These are phyloP conservation scores for Penicillium nucicola DNA, from an alignment of 495 filamentous ascomycete genomes.

Conservation along the genomic window DNA sequence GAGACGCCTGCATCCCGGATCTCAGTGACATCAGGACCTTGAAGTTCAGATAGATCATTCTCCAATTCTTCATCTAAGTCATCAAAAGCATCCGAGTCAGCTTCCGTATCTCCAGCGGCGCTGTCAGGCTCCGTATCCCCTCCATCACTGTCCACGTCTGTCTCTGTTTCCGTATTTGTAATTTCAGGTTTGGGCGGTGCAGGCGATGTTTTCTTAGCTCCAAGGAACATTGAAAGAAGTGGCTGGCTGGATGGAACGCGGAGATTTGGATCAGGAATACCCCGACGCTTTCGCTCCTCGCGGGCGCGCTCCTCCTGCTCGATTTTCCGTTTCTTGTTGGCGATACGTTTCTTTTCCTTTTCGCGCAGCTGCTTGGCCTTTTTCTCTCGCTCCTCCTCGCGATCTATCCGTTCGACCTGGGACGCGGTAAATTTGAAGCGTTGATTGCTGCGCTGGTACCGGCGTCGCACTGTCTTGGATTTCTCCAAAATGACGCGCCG, in stretches of 20 bases:
- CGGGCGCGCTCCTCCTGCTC: slow-evolving; percentile 42
- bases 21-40: slow-evolving; percentile 2
- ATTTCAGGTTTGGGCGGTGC: neutral
- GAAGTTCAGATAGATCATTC: slow-evolving; percentile 9
- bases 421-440: slow-evolving; percentile 39
- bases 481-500: slow-evolving; percentile 44
- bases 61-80: slow-evolving; percentile 16
- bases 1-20: neutral
- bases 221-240: slow-evolving; percentile 42
- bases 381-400: slow-evolving; percentile 38
- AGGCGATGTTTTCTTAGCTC: slow-evolving; percentile 7
- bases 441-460: slow-evolving; percentile 48
- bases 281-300: slow-evolving; percentile 40
- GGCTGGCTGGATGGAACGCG: slow-evolving; percentile 48
- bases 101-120: slow-evolving; percentile 18
- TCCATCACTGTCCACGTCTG: slow-evolving; percentile 2
- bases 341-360: slow-evolving; percentile 35
- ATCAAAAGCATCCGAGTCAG: slow-evolving; percentile 20
- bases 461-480: slow-evolving; percentile 41
- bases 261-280: slow-evolving; percentile 42
- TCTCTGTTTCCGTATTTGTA: slow-evolving; percentile 6
- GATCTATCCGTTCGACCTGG: slow-evolving; percentile 42
- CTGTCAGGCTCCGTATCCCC: slow-evolving; percentile 10
- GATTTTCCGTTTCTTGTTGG: slow-evolving; percentile 43
- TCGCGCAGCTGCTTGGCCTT: slow-evolving; percentile 43